Evolutionary conservation across 331 rosid genomes (phyloP).

Genomic region (Pyracantha coccinea): DNA sequence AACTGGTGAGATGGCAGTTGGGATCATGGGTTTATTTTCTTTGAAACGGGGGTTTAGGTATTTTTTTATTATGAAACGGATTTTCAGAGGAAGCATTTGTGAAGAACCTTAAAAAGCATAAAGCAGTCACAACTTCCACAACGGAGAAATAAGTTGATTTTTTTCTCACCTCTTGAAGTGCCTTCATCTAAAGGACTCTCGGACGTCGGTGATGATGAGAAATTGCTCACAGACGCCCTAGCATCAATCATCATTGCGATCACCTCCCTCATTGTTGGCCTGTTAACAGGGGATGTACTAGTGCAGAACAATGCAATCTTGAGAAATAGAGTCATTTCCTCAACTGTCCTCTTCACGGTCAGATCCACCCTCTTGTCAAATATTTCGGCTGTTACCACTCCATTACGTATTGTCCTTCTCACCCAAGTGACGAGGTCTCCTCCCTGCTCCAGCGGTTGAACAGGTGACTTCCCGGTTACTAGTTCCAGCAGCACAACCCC

Average conservation of each 20-base stretch:
- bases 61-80: too few species aligned
- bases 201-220: constrained; percentile 52
- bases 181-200: constrained; percentile 50
- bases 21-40: too few species aligned
- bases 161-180: constrained; percentile 49
- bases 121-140: not conserved
- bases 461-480: constrained; percentile 54
- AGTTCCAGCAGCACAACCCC: constrained; percentile 74
- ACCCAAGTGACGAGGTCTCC: constrained; percentile 64
- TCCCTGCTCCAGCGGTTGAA: constrained; percentile 71
- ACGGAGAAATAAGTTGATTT: not conserved
- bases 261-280: constrained; percentile 85
- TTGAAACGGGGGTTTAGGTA: too few species aligned
- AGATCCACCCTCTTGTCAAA: constrained; percentile 53
- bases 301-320: constrained; percentile 75
- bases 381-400: constrained; percentile 32
- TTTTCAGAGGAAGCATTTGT: too few species aligned
- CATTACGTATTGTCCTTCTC: constrained; percentile 46
- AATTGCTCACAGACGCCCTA: constrained; percentile 41
- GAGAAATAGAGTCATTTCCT: constrained; percentile 67
- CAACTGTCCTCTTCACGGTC: constrained; percentile 31
- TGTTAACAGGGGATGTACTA: constrained; percentile 53
- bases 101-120: too few species aligned
- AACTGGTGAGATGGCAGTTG: too few species aligned
- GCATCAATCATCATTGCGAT: constrained; percentile 70